Base-by-base conservation (phyloP, 2,329 filamentous ascomycete species). In the Penicillium sp. region DNA sequence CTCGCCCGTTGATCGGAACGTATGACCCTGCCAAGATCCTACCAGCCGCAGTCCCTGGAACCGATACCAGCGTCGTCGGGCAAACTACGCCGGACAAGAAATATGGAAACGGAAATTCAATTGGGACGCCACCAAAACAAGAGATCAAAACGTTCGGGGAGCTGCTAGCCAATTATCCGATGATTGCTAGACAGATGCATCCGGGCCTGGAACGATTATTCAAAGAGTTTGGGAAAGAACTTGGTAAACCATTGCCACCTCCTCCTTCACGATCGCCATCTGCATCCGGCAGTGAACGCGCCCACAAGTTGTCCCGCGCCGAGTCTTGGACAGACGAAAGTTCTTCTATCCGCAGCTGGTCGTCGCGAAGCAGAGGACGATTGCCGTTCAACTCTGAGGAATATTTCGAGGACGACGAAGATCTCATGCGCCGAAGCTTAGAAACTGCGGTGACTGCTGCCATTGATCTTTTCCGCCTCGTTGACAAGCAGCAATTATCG, bases 171-270 rank as follows among this genome's bases (percentile, higher is more conserved):
- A 86, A 92, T 65, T 99, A 97, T 63, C 94, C 94, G 1, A 89
- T 96, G 84, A 97, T 99, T 66, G 92, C 92, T 24, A 85, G 90
- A 57, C 94, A 99, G 74, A 96, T 99, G 92, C 92, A 97, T 66
- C 85, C 88, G 2, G 94, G 94, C 0, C 76, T 99, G 34, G 93
- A 99, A 68, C 88, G 87, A 67, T 78, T 97, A 26, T 96, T 97
- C 69, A 86, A 88, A 58, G 92, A 97, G 65, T 97, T 99, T 71
- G 88, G 86, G 6, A 85, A 85, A 43, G 89, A 93, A 53, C 88
- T 97, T 63, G 90, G 95, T 62, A 92, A 89, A 67, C 91, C 91
- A 6, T 74, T 96, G 6, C 91, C 91, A 3, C 88, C 89, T 16
- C 88, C 89, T 1, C 89, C 82, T 22, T 79, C 76, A 31, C 67